Conservation (phyloP, 352 stramenopile species). For the Globisporangium cylindrosporum region DNA sequence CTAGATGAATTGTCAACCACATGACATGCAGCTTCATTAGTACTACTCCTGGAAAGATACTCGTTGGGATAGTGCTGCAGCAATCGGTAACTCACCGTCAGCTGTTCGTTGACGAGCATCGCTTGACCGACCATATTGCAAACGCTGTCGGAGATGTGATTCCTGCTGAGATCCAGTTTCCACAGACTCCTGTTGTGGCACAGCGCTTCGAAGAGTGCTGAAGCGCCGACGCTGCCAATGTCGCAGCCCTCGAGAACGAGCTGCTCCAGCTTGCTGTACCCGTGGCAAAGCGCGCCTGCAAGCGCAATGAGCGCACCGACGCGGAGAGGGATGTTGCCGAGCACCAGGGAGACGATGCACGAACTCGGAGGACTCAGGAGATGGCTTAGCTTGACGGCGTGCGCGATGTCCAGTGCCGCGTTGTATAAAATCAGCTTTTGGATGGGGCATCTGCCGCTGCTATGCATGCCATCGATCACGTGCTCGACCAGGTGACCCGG, state of each 20-base stretch:
- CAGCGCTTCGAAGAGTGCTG: conserved; percentile 49
- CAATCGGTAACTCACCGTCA: conserved; percentile 27
- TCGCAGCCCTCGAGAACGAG: conserved; percentile 66
- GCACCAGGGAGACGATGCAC: conserved; percentile 49
- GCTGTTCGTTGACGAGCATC: conserved; percentile 30
- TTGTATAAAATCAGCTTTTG: conserved; percentile 80
- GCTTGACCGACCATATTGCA: conserved; percentile 34
- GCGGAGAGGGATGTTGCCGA: conserved; percentile 50
- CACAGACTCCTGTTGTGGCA: conserved; percentile 46
- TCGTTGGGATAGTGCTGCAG: not conserved
- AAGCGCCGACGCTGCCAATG: conserved; percentile 47
- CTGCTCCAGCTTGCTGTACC: conserved; percentile 54
- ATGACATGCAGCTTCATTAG: not conserved
- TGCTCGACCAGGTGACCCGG: conserved; percentile 40
- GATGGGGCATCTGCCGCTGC: conserved; percentile 26
- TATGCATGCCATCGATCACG: conserved; percentile 46
- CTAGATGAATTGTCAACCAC: conserved; percentile 7
- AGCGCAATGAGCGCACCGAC: conserved; percentile 37
- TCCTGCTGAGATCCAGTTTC: conserved; percentile 73
- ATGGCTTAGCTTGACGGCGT: conserved; percentile 30
- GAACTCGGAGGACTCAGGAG: conserved; percentile 34
- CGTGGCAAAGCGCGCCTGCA: conserved; percentile 42
- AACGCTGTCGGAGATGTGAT: conserved; percentile 56
- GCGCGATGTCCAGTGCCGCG: conserved; percentile 30
- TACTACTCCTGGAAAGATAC: not conserved